phyloP scores from a whole-genome alignment of 805 yeast genomes.

The Candida orba region DNA sequence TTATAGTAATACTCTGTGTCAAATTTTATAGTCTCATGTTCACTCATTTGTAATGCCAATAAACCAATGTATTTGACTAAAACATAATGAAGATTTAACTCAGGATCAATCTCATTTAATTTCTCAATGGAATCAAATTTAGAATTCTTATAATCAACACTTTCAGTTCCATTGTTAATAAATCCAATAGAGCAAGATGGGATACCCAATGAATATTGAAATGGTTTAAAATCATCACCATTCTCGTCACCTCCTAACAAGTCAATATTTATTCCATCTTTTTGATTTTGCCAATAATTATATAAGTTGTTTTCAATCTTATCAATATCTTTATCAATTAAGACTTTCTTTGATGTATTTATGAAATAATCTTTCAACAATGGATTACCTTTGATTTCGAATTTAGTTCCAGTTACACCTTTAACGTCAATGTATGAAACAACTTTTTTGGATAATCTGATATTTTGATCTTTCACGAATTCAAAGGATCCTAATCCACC shows the following conservation, averaged over 20 bases:
- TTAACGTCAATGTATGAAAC: conserved; percentile 48
- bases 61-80: conserved; percentile 56
- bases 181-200: conserved; percentile 52
- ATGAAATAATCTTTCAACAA: conserved; percentile 39
- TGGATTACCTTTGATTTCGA: conserved; percentile 49
- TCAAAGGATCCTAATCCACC: conserved; percentile 75
- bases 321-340: conserved; percentile 5
- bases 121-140: conserved; percentile 51
- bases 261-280: conserved; percentile 29
- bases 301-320: conserved; percentile 31
- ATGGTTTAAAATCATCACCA: conserved; percentile 45
- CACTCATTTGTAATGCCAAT: conserved; percentile 44
- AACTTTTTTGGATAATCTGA: conserved; percentile 38
- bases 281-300: conserved; percentile 38
- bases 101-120: conserved; percentile 43
- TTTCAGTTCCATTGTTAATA: conserved; percentile 23
- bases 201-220: conserved; percentile 61
- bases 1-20: conserved; percentile 31
- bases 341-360: conserved; percentile 18
- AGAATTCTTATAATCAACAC: conserved; percentile 48
- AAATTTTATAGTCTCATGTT: conserved; percentile 48
- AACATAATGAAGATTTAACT: conserved; percentile 44
- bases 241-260: conserved; percentile 47
- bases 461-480: conserved; percentile 55
- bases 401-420: conserved; percentile 44